Base-by-base conservation (phyloP, 163 green algal species). In the Chlorella variabilis region DNA sequence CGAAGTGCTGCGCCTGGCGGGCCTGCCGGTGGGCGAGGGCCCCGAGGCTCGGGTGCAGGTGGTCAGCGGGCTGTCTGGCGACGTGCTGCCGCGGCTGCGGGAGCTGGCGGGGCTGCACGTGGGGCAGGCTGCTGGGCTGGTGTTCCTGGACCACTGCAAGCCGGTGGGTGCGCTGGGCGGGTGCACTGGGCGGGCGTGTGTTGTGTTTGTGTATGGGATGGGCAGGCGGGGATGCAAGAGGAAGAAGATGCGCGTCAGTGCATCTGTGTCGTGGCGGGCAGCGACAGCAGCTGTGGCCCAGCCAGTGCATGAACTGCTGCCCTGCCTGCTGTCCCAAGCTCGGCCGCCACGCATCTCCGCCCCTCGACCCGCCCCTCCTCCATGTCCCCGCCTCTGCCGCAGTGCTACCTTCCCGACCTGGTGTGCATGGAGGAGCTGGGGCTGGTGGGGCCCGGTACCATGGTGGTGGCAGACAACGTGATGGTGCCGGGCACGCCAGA, bases 401-500 rank as follows among this genome's bases (percentile, higher is more conserved):
- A 77, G 70, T 77, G 70, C 48, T 77, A 77, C 31, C 70, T 77
- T 31, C 70, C 70, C 5, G 70, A 77, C 70, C 48, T 77, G 9
- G 8, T 77, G 5, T 21, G 27, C 4, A 65, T 77, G 70, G 70
- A 77, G 33, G 48, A 23, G 27, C 70, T 77, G 48, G 70, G 45
- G 4, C 48, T 77, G 42, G 70, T 77, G 31, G 48, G 9, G 0
- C 48, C 70, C 31, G 70, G 70, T 48, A 62, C 48, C 18, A 17
- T 77, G 70, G 20, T 77, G 33, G 23, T 77, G 70, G 70, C 70
- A 66, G 70, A 77, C 70, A 77, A 77, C 7, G 70, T 77, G 70
- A 45, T 63, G 31, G 48, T 77, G 27, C 70, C 70, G 4, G 70
- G 70, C 2, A 48, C 70, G 1, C 70, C 70, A 5, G 70, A 77